These are phyloP conservation scores for Exophiala xenobiotica DNA, from an alignment of 2,329 filamentous ascomycete genomes.

Conservation along the genomic window DNA sequence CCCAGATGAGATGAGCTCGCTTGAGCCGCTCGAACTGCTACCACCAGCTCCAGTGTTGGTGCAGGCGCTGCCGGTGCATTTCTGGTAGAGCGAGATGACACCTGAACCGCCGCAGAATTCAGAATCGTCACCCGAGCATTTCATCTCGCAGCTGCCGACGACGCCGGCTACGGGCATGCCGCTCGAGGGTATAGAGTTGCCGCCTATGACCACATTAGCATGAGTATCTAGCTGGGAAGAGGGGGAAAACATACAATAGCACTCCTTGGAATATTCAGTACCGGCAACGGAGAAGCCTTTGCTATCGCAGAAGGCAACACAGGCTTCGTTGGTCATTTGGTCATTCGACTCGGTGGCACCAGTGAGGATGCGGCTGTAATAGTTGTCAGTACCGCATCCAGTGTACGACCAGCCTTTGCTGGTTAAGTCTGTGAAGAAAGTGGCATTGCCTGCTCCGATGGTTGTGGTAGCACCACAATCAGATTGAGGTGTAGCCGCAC, in stretches of 20 bases:
- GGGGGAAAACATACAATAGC: conserved; percentile 26
- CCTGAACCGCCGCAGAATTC: conserved; percentile 32
- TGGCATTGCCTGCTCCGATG: conserved; percentile 36
- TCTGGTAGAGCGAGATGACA: conserved; percentile 32
- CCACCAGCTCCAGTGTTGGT: conserved; percentile 21
- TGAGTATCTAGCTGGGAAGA: neutral
- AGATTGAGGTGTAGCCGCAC: conserved; percentile 36
- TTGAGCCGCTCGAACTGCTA: conserved; percentile 1
- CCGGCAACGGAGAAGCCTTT: conserved; percentile 37
- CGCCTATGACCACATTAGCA: conserved; percentile 18
- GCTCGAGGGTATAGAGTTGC: conserved; percentile 25
- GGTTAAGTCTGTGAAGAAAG: conserved; percentile 46
- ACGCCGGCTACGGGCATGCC: conserved; percentile 31
- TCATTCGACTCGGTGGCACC: conserved; percentile 27
- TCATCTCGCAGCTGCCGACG: conserved; percentile 31
- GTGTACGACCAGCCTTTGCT: conserved; percentile 56
- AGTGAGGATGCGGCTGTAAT: conserved; percentile 39
- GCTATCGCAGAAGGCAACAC: conserved; percentile 34
- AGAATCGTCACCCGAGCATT: conserved; percentile 30
- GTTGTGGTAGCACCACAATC: conserved; percentile 39
- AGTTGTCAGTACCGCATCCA: conserved; percentile 59
- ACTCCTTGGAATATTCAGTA: conserved; percentile 33
- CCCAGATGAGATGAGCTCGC: conserved; percentile 7
- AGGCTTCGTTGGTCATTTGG: conserved; percentile 33
- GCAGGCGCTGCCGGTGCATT: conserved; percentile 28